phyloP scores from a whole-genome alignment of 768 basidiomycete genomes.

The Pleurotus tuber-regium region DNA sequence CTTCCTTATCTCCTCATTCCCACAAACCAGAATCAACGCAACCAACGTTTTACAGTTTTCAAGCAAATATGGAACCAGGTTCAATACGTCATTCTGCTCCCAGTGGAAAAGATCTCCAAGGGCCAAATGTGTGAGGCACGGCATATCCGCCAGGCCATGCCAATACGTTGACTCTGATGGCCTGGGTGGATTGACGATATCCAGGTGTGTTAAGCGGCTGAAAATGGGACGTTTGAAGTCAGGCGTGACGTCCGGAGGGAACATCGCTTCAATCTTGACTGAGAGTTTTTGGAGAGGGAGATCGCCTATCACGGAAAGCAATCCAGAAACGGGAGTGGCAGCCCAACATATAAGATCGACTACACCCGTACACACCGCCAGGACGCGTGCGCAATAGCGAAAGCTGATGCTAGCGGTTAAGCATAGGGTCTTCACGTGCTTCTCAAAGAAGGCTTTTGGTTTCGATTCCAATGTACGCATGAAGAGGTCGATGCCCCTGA shows the following conservation, averaged over 20 bases:
- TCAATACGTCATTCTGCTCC: neutral
- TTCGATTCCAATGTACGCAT: slow-evolving; percentile 31
- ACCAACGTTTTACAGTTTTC: slow-evolving; percentile 11
- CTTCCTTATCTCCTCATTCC: slow-evolving; percentile 23
- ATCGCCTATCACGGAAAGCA: slow-evolving; percentile 24
- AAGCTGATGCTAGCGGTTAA: slow-evolving; percentile 30
- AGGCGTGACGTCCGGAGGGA: slow-evolving; percentile 17
- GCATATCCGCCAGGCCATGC: slow-evolving; percentile 21
- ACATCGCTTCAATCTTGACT: slow-evolving; percentile 30
- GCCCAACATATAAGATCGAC: slow-evolving; percentile 36
- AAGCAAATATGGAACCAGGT: neutral
- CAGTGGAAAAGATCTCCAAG: slow-evolving; percentile 20
- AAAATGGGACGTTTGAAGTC: slow-evolving; percentile 21
- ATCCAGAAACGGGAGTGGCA: slow-evolving; percentile 17
- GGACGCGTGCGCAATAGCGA: slow-evolving; percentile 27
- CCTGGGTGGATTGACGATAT: slow-evolving; percentile 26
- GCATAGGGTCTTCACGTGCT: slow-evolving; percentile 36
- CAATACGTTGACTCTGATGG: slow-evolving; percentile 23
- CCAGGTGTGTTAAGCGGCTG: slow-evolving; percentile 32
- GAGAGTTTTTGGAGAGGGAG: slow-evolving; percentile 32
- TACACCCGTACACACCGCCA: slow-evolving; percentile 34
- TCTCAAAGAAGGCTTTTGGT: slow-evolving; percentile 32
- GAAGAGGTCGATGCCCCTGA: slow-evolving; percentile 30
- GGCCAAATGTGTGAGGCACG: slow-evolving; percentile 31
- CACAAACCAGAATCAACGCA: slow-evolving; percentile 24